phyloP scores from a whole-genome alignment of 31 red algal genomes.

The Asparagopsis taxiformis region DNA sequence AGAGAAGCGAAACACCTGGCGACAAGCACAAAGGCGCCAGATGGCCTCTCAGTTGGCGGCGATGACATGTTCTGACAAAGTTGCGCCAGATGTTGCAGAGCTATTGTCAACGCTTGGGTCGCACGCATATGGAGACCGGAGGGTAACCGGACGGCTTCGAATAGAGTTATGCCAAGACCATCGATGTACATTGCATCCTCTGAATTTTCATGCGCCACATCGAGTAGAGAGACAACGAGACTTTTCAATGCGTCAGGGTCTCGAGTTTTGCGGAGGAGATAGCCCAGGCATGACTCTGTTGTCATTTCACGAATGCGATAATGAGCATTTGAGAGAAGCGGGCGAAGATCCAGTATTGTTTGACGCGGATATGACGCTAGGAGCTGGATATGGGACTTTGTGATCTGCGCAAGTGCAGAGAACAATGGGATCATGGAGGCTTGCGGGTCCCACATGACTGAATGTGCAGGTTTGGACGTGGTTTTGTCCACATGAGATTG shows the following conservation, averaged over 20 bases:
- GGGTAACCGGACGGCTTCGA: constrained; percentile 52
- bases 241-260: constrained; percentile 16
- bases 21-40: not conserved
- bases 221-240: not conserved
- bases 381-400: constrained; percentile 29
- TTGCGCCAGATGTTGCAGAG: not conserved
- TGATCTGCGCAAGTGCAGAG: constrained; percentile 41
- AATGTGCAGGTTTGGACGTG: not conserved
- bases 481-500: not conserved
- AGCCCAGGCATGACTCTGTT: constrained; percentile 64
- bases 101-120: constrained; percentile 5
- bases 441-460: constrained; percentile 62
- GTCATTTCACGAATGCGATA: constrained; percentile 79
- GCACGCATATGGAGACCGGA: constrained; percentile 48
- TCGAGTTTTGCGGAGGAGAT: constrained; percentile 68
- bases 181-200: not conserved
- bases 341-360: constrained; percentile 33
- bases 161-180: constrained; percentile 53
- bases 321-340: constrained; percentile 51
- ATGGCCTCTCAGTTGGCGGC: not conserved
- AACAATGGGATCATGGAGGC: constrained; percentile 59
- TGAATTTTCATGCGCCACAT: not conserved
- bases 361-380: constrained; percentile 27
- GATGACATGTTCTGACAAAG: not conserved
- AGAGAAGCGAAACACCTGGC: not conserved